Evolutionary conservation across 1,139 yeast genomes (phyloP).

Genomic region (Scheffersomyces illinoinensis): DNA sequence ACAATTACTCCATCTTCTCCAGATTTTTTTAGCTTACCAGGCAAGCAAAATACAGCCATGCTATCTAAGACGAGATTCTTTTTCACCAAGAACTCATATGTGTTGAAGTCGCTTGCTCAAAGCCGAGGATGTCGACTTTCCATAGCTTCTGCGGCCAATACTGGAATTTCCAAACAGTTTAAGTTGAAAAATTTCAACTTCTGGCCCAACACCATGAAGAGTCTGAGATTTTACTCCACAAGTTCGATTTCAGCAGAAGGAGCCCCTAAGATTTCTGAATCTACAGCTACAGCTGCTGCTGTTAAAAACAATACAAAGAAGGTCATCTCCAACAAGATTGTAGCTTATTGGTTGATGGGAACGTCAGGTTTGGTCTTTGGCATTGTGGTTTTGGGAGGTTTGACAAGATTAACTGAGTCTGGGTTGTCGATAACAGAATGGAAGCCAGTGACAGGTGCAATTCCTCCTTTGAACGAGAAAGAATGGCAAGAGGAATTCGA

Average conservation of each 20-base stretch:
- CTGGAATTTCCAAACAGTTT: neutral
- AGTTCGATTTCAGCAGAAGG: neutral
- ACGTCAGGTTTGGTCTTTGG: conserved; percentile 91
- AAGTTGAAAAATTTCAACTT: conserved; percentile 1
- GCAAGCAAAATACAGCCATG: conserved; percentile 14
- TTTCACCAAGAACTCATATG: conserved; percentile 43
- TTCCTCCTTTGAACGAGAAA: conserved; percentile 78
- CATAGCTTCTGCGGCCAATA: conserved; percentile 9
- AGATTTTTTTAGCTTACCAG: neutral
- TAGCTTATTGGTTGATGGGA: conserved; percentile 91
- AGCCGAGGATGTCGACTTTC: conserved; percentile 19
- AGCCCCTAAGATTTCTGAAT: neutral
- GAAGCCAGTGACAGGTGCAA: conserved; percentile 95
- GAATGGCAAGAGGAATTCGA: conserved; percentile 87
- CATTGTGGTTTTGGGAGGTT: conserved; percentile 94
- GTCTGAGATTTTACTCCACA: conserved; percentile 1
- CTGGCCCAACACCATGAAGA: neutral
- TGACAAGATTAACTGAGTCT: conserved; percentile 92
- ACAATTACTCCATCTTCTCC: neutral
- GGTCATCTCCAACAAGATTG: conserved; percentile 44
- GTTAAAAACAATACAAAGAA: conserved; percentile 4
- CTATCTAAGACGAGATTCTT: conserved; percentile 43
- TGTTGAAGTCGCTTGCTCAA: conserved; percentile 30
- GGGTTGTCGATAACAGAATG: conserved; percentile 97
- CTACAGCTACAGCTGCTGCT: neutral